phyloP scores from a whole-genome alignment of 2,329 filamentous ascomycete species.

The Sphaerulina populicola region DNA sequence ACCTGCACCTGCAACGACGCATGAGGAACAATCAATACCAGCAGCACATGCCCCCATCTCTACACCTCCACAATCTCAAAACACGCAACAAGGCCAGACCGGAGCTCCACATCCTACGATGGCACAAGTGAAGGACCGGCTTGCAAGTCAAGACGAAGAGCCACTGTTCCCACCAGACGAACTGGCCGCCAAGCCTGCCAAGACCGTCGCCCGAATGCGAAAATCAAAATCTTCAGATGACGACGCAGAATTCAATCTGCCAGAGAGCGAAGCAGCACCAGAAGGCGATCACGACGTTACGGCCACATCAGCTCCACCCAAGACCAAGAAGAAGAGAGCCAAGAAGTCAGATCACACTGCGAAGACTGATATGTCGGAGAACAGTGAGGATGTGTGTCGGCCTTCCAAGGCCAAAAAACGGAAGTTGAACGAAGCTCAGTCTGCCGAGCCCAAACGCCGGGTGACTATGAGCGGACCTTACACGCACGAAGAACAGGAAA shows the following conservation, averaged over 20 bases:
- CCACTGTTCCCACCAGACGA: slow-evolving; percentile 4
- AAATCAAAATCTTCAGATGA: slow-evolving; percentile 15
- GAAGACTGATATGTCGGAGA: background rate
- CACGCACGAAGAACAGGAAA: slow-evolving; percentile 22
- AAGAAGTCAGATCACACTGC: background rate
- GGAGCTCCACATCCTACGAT: background rate
- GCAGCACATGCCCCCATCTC: slow-evolving; percentile 1
- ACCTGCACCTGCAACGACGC: background rate
- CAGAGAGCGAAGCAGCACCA: background rate
- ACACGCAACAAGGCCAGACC: background rate
- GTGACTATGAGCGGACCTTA: slow-evolving; percentile 12
- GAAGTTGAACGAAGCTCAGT: background rate
- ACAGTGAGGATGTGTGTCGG: background rate
- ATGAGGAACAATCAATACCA: background rate
- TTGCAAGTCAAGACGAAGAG: slow-evolving; percentile 10
- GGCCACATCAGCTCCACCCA: slow-evolving; percentile 1
- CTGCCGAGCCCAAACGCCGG: background rate
- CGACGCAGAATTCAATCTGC: slow-evolving; percentile 12
- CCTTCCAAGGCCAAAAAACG: slow-evolving; percentile 4
- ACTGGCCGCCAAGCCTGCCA: background rate
- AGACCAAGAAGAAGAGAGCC: slow-evolving; percentile 5
- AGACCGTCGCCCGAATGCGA: slow-evolving; percentile 11
- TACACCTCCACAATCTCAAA: slow-evolving; percentile 9
- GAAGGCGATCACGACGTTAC: slow-evolving; percentile 5
- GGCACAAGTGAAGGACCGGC: slow-evolving; percentile 8